Evolutionary conservation across 257 asterid genomes (phyloP).

Genomic region (Linaria vulgaris): DNA sequence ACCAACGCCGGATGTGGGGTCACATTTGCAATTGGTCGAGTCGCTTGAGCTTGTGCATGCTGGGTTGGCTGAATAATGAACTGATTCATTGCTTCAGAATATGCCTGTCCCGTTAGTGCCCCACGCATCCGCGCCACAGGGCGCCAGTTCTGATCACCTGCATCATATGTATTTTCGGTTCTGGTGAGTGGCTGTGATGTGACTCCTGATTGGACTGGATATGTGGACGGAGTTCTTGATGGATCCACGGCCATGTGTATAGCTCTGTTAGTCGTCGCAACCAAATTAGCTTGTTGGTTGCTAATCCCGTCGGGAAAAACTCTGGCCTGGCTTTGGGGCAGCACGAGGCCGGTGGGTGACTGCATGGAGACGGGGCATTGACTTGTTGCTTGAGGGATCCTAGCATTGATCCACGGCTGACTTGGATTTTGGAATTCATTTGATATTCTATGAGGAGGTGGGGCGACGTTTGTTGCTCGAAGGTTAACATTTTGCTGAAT

Average conservation of each 20-base stretch:
- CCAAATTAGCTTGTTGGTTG: constrained; percentile 38
- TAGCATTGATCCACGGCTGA: constrained; percentile 28
- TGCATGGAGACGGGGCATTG: constrained; percentile 37
- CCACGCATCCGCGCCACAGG: constrained; percentile 79
- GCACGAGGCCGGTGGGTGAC: constrained; percentile 30
- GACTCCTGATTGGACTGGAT: constrained; percentile 30
- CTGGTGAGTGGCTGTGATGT: constrained; percentile 32
- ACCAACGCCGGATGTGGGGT: no score
- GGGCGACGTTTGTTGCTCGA: constrained; percentile 33
- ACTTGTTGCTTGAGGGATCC: constrained; percentile 32
- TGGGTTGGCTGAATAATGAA: constrained; percentile 46
- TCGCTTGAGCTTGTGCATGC: constrained; percentile 32
- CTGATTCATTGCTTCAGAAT: constrained; percentile 44
- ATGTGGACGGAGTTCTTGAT: constrained; percentile 34
- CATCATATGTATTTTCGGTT: constrained; percentile 18
- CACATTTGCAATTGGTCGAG: no score
- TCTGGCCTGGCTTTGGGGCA: constrained; percentile 31
- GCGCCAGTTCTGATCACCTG: constrained; percentile 46
- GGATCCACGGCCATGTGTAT: constrained; percentile 34
- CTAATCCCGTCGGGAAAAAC: constrained; percentile 32
- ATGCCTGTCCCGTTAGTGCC: constrained; percentile 64
- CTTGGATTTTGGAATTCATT: constrained; percentile 29
- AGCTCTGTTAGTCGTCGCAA: constrained; percentile 41
- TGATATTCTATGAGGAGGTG: constrained; percentile 33
- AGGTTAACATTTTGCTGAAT: constrained; percentile 1